Conservation (phyloP, 1,139 yeast genomes). For the Kodamaea sp. region DNA sequence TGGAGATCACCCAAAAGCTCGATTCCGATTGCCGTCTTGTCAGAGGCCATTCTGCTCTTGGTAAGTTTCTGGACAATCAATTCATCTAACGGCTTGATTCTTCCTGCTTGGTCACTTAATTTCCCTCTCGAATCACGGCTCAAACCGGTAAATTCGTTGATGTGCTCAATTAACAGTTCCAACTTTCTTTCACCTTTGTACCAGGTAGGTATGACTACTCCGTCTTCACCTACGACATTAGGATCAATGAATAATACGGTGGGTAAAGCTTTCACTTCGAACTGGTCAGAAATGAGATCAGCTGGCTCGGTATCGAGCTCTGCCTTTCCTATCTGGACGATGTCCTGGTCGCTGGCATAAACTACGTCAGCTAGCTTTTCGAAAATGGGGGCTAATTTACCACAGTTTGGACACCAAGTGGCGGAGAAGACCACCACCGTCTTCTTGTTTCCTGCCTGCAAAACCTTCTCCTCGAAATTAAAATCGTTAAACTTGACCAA, state of each 20-base stretch:
- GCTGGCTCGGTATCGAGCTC: slow-evolving; percentile 48
- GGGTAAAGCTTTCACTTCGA: slow-evolving; percentile 51
- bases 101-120: slow-evolving; percentile 56
- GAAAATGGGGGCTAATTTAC: slow-evolving; percentile 30
- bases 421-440: slow-evolving; percentile 42
- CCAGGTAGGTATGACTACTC: slow-evolving; percentile 39
- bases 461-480: slow-evolving; percentile 34
- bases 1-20: slow-evolving; percentile 16
- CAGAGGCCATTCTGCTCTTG: slow-evolving; percentile 9
- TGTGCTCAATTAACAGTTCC: slow-evolving; percentile 44
- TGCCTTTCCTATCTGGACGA: slow-evolving; percentile 48
- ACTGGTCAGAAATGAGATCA: slow-evolving; percentile 43
- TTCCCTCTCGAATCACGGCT: slow-evolving; percentile 53
- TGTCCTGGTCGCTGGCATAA: slow-evolving; percentile 29
- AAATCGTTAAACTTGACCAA: slow-evolving; percentile 34
- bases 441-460: slow-evolving; percentile 21
- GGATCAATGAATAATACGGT: slow-evolving; percentile 52
- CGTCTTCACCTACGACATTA: slow-evolving; percentile 27
- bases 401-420: slow-evolving; percentile 36
- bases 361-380: slow-evolving; percentile 33
- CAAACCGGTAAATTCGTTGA: slow-evolving; percentile 55
- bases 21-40: slow-evolving; percentile 8
- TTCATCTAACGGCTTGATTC: slow-evolving; percentile 43
- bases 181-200: slow-evolving; percentile 46
- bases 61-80: slow-evolving; percentile 26